Evolutionary conservation across 208 protist species (phyloP), one percentile per base, ranked within the genome.

Genomic region (Wallacemonas sp.): DNA sequence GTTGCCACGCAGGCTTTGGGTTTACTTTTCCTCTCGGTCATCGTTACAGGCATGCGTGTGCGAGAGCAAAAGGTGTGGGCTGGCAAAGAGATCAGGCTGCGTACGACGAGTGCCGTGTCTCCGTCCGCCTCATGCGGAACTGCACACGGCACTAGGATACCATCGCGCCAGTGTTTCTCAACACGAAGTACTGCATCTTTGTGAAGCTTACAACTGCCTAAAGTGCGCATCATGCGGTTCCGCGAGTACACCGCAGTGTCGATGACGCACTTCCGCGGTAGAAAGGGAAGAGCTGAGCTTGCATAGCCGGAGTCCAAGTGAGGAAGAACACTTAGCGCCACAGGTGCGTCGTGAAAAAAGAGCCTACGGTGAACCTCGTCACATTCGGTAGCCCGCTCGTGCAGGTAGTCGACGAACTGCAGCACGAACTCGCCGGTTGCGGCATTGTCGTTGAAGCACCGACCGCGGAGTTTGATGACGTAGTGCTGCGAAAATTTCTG

Each of bases 401-500:
- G 66, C n/a, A 93, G 36, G 41, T 78, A 72, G 9, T 82, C 62
- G 1, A 92, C 78, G 63, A 93, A 92, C 3, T 78, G 66, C 12
- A 57, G 36, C 41, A 93, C 83, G 75, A 95, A 82, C 22, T 54
- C 45, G 22, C 84, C 84, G 9, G 79, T 78, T 24, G 76, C 71
- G 4, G 6, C 42, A 8, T 83, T 91, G 17, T 66, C 71, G 32
- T 68, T 54, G 66, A 92, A 91, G 39, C 79, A 73, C 34, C 60
- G 73, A 12, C 62, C 33, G 29, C 54, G 34, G 13, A 90, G 73
- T 52, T 91, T 88, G 8, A 95, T 58, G 26, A 93, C 46, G 66
- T 93, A 93, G 55, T 95, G 89, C 57, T 93, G 86, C 8, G 86
- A 93, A 53, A 92, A 95, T 71, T 95, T 95, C 22, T 27, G 42